phyloP scores from a whole-genome alignment of 805 yeast species.

The Schwanniomyces occidentalis region DNA sequence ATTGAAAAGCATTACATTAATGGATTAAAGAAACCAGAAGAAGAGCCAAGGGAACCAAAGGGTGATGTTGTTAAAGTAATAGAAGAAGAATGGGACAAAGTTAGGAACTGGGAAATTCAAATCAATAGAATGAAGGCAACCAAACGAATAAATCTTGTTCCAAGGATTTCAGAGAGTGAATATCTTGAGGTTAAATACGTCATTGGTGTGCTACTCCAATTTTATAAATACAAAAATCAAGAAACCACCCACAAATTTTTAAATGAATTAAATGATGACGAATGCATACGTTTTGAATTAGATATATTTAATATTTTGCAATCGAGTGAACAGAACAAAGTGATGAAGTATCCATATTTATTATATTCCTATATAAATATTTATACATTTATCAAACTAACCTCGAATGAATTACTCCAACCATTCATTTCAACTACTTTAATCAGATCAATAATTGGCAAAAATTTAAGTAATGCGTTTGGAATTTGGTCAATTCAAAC shows the following conservation, averaged over 20 bases:
- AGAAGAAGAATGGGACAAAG: conserved; percentile 36
- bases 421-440: conserved; percentile 34
- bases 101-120: conserved; percentile 37
- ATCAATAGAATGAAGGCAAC: conserved; percentile 33
- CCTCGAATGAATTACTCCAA: conserved; percentile 36
- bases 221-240: conserved; percentile 18
- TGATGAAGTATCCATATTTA: conserved; percentile 46
- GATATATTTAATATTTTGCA: conserved; percentile 44
- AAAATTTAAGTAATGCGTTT: conserved; percentile 66
- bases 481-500: conserved; percentile 59
- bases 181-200: conserved; percentile 53
- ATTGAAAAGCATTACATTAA: conserved; percentile 30
- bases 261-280: conserved; percentile 2
- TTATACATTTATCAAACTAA: conserved; percentile 46
- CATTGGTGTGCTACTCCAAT: conserved; percentile 35
- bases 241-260: not conserved
- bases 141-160: conserved; percentile 36
- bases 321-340: conserved; percentile 51
- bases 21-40: conserved; percentile 24
- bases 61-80: conserved; percentile 13
- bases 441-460: conserved; percentile 52
- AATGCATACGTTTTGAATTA: conserved; percentile 17
- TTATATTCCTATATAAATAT: conserved; percentile 47
- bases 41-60: conserved; percentile 19
- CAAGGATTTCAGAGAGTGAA: conserved; percentile 52